Evolutionary conservation across 257 asterid genomes (phyloP), one percentile per base, ranked within the genome.

Genomic region (Gentiana dahurica): DNA sequence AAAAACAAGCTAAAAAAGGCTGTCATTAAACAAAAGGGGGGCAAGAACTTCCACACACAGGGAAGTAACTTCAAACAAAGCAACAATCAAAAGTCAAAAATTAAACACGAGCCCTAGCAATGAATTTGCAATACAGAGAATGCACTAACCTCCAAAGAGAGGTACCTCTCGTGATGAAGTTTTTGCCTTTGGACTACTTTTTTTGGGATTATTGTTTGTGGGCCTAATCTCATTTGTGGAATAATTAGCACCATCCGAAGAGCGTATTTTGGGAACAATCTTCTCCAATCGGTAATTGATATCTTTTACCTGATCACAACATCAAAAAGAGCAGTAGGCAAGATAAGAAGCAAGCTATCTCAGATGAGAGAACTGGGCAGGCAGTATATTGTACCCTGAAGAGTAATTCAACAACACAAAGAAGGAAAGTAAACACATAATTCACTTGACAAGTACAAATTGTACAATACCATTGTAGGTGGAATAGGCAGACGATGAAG

Each of bases 121-220:
- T 41, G 9, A 41, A 41, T 2, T 41, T 41, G 46, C 46, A 3
- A 10, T 41, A 41, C 6, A 41, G 54, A 46, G 45, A 10, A 36
- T 66, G 65, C 54, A 78, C 94, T 73, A 71, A 88, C 99, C 99
- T 85, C 95, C 99, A 67, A 92, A 88, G 53, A 88, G 94, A 66
- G 99, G 85, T 57, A 54, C 82, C 79, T 92, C 99, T 0, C 97
- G 85, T 8, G 80, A 54, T n/a, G 81, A 81, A 71, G 66, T 79
- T 69, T 73, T 92, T 58, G 95, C 94, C 83, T 77, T 88, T 39
- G 99, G 97, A 66, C 95, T 92, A 77, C 86, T 86, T 71, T 71
- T 92, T 73, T 88, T 88, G 57, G 87, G 55, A 75, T 75, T 76
- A 71, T 58, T 64, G 58, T 38, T 71, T 47, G 84, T 49, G 49